Conservation (phyloP, 2,329 filamentous ascomycete species). For the Zasmidium cellare region DNA sequence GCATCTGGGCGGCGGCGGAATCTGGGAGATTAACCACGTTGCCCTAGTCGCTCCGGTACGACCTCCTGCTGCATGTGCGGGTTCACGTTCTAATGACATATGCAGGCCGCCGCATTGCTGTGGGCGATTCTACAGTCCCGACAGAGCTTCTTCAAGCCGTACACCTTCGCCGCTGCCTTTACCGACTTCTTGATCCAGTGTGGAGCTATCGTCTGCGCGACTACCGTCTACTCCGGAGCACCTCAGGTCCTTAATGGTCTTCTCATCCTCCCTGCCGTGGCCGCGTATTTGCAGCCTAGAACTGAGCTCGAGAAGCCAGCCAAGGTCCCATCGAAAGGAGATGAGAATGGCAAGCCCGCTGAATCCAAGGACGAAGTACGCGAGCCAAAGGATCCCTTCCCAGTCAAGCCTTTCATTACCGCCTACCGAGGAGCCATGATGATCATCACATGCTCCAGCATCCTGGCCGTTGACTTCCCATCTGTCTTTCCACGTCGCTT, state of each 20-base stretch:
- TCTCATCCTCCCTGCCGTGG: constrained; percentile 67
- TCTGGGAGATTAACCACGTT: constrained; percentile 84
- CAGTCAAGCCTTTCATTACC: constrained; percentile 88
- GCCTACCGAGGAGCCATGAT: constrained; percentile 91
- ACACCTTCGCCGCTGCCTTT: constrained; percentile 65
- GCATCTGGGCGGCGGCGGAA: constrained; percentile 77
- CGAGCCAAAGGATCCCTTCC: constrained; percentile 54
- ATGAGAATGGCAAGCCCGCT: constrained; percentile 21
- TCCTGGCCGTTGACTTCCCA: constrained; percentile 94
- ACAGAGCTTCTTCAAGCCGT: constrained; percentile 78
- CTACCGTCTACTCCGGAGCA: constrained; percentile 76
- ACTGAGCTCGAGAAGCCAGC: constrained; percentile 35
- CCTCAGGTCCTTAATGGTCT: constrained; percentile 74
- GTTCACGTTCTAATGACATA: constrained; percentile 27
- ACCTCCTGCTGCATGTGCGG: constrained; percentile 23
- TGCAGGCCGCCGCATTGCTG: constrained; percentile 74
- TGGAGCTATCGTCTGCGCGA: constrained; percentile 76
- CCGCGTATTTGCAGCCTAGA: constrained; percentile 45
- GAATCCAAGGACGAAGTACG: constrained; percentile 19
- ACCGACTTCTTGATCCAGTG: constrained; percentile 90
- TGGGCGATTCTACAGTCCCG: constrained; percentile 88
- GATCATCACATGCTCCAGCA: constrained; percentile 82
- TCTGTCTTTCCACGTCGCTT: constrained; percentile 85
- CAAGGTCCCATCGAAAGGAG: constrained; percentile 22
- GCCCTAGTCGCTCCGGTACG: constrained; percentile 81